Evolutionary conservation across 1,139 yeast species (phyloP), one percentile per base, ranked within the genome.

Genomic region (Candida tetrigidarum): DNA sequence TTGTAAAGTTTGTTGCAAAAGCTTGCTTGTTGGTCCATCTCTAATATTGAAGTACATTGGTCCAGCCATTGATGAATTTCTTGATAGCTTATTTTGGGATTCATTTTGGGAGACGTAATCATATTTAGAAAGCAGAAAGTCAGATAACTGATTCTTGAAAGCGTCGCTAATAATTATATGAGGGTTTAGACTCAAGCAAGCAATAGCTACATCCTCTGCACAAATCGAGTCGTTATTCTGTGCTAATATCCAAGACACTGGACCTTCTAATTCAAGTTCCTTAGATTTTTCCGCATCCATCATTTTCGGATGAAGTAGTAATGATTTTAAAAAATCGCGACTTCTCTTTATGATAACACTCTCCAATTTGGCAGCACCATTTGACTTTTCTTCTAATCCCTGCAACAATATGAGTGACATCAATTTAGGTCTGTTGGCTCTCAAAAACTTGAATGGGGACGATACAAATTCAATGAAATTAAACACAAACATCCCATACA

Each of bases 401-500:
- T 47, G 39, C 1, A 50, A 28, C 30, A 49, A 49, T 15, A 43
- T 37, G 2, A 42, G 26, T 5, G 54, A 47, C 6, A 62, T 36
- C 10, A 58, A 34, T 19, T 47, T 44, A 5, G 55, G 53, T 16
- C 52, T 48, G 20, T 52, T 39, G 5, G 48, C 36, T n/a, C 46
- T 39, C 15, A 63, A 45, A 43, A 50, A 64, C 3, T 45, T 35
- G 5, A 49, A 34, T 0, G 88, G 84, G 29, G 66, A 60, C 18
- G 69, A 63, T 15, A 76, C 52, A 53, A 80, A 84, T 5, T 61
- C 57, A 28, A 74, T 55, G 3, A 82, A 60, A 52, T 80, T 79
- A 25, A 70, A 62, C 0, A 90, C 89, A 51, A 74, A 84, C n/a
- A 84, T 58, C 0, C 87, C 90, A 53, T 84, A 84, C 2, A 84